Percentiles rank a stretch among this genome's conserved stretches.
Conservation (phyloP, 2,329 filamentous ascomycete species). For the Fusarium sambucinum region DNA sequence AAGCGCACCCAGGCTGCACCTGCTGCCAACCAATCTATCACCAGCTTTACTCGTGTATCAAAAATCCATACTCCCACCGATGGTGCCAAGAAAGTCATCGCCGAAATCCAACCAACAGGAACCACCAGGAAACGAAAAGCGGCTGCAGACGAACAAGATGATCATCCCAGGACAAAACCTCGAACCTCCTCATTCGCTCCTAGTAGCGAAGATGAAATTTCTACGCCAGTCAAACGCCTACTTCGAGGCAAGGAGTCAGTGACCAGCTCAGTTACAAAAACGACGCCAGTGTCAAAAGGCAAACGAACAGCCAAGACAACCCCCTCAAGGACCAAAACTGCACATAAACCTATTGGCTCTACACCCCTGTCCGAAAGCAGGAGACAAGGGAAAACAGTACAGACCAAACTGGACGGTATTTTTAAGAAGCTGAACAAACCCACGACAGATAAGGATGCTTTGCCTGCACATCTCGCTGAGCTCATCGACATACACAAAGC, state of each 20-base stretch:
- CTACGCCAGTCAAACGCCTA: constrained; percentile 45
- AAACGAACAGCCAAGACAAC: constrained; percentile 50
- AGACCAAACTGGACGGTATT: constrained; percentile 57
- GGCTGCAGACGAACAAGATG: constrained; percentile 44
- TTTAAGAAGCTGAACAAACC: constrained; percentile 52
- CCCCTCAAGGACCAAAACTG: constrained; percentile 47
- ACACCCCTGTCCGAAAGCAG: constrained; percentile 51
- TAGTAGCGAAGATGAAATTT: constrained; percentile 51
- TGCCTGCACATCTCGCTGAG: constrained; percentile 68
- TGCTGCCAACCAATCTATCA: constrained; percentile 52
- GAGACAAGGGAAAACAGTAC: constrained; percentile 47
- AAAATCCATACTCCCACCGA: constrained; percentile 53
- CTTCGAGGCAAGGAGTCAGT: constrained; percentile 47
- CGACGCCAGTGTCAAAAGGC: constrained; percentile 42
- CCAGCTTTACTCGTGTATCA: constrained; percentile 61
- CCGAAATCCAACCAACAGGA: constrained; percentile 39
- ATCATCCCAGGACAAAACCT: constrained; percentile 41
- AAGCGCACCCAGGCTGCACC: constrained; percentile 43
- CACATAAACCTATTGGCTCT: constrained; percentile 50
- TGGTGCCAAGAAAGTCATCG: constrained; percentile 53
- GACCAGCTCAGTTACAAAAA: constrained; percentile 10
- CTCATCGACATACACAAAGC: constrained; percentile 73
- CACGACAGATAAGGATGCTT: constrained; percentile 42
- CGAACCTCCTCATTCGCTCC: constrained; percentile 51
- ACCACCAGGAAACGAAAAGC: constrained; percentile 57